Evolutionary conservation across 805 yeast species (phyloP).

Genomic region (Schizosaccharomyces japonicus): DNA sequence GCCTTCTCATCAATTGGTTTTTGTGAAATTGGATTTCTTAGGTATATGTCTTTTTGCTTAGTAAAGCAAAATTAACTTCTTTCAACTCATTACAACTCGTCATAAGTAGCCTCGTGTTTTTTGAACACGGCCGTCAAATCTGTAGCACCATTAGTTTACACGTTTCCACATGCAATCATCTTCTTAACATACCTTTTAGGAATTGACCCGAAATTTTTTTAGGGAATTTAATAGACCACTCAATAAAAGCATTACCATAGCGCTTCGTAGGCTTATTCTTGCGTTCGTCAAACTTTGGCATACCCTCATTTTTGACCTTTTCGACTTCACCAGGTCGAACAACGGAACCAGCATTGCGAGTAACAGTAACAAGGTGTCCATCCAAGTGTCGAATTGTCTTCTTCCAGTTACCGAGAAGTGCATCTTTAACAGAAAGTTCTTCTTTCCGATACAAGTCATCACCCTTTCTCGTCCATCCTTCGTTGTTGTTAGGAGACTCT

Average conservation of each 20-base stretch:
- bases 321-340: constrained; percentile 53
- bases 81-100: not conserved
- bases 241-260: not conserved
- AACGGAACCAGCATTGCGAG: constrained; percentile 27
- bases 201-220: not conserved
- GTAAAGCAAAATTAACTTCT: too few relatives aligned
- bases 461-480: constrained; percentile 66
- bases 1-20: too few relatives aligned
- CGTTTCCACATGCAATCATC: too few relatives aligned
- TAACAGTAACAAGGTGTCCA: constrained; percentile 26
- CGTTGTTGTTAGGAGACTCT: constrained; percentile 31
- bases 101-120: not conserved
- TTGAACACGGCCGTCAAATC: not conserved
- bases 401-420: constrained; percentile 59
- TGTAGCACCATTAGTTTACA: too few relatives aligned
- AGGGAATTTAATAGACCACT: not conserved
- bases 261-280: not conserved
- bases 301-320: constrained; percentile 48
- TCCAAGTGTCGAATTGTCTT: constrained; percentile 47
- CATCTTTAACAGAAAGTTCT: constrained; percentile 45
- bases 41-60: too few relatives aligned
- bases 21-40: too few relatives aligned
- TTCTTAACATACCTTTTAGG: not conserved
- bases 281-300: constrained; percentile 34
- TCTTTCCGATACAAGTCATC: constrained; percentile 59